phyloP scores from a whole-genome alignment of 2,329 filamentous ascomycete species.

The Ascochyta rabiei region DNA sequence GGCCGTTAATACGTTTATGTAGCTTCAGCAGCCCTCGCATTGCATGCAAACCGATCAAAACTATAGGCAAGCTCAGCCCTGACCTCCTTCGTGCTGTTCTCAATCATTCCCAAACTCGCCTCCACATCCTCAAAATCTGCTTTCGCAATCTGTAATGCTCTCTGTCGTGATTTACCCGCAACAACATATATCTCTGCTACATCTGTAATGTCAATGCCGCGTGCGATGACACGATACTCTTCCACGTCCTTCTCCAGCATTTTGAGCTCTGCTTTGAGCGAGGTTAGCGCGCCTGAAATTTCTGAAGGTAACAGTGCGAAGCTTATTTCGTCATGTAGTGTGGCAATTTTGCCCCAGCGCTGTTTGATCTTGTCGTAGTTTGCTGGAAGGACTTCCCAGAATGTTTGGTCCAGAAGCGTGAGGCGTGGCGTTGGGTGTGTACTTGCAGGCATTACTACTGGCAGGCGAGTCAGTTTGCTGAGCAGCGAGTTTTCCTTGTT shows the following conservation, averaged over 20 bases:
- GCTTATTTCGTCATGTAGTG: not conserved
- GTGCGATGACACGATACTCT: slow-evolving; percentile 11
- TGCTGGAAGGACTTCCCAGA: slow-evolving; percentile 7
- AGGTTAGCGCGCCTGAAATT: slow-evolving; percentile 8
- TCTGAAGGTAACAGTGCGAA: slow-evolving; percentile 1
- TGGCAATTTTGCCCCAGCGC: slow-evolving; percentile 3
- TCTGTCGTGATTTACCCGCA: slow-evolving; percentile 10
- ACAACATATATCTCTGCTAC: slow-evolving; percentile 21
- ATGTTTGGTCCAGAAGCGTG: slow-evolving; percentile 3
- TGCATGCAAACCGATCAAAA: not conserved
- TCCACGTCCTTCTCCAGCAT: slow-evolving; percentile 19
- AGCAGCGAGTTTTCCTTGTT: not conserved
- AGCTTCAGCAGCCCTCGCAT: no score
- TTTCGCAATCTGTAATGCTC: slow-evolving; percentile 22
- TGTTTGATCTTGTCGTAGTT: slow-evolving; percentile 6
- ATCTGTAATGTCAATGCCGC: slow-evolving; percentile 15
- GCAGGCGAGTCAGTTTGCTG: not conserved
- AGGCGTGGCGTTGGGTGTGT: not conserved
- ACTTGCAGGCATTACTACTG: not conserved
- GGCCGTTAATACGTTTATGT: no score
- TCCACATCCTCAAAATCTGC: slow-evolving; percentile 22
- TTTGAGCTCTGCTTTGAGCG: slow-evolving; percentile 21
- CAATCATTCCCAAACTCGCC: slow-evolving; percentile 6
- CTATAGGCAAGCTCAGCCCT: slow-evolving; percentile 11
- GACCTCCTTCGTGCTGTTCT: slow-evolving; percentile 8